Base-by-base conservation (phyloP, 2,329 filamentous ascomycete species). In the Fusarium equiseti region DNA sequence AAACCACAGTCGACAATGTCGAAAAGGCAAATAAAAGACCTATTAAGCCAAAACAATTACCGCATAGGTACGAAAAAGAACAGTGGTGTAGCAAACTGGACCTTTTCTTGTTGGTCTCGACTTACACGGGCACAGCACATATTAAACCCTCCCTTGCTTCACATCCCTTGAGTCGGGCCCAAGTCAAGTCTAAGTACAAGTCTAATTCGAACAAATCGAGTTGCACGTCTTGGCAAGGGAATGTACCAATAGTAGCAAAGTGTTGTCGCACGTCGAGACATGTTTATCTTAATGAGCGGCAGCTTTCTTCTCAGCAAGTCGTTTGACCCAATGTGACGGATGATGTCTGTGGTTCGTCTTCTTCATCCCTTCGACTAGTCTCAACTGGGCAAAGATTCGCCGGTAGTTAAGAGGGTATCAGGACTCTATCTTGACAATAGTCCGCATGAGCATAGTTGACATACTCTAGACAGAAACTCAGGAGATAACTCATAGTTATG, bases 191-290 rank as follows among this genome's bases (percentile, higher is more conserved):
- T 50, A 64, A 59, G 51, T 31, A 44, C 43, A 59, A 66, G 40
- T 52, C 61, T 53, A 52, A 46, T 31, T 52, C 22, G 27, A 24
- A 15, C 10, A 35, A 51, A 29, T 29, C 55, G 8, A n/a, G 16
- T 38, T 27, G 40, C 26, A 54, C 40, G 13, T 53, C 49, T 52
- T 55, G 22, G 26, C 31, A n/a, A 22, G 27, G 9, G n/a, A 50
- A 56, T 35, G 38, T 49, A 40, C 43, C 56, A 62, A 67, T 66
- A 27, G 42, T 31, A 49, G 38, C 9, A 42, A 55, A n/a, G 26
- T 55, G 49, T 42, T 56, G 55, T 66, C 56, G 62, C 63, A 66
- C 63, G 55, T 46, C 54, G 62, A 62, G 43, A 52, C 31, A 52
- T 52, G 11, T 43, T 29, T 42, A 29, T 44, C 22, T 43, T 31